phyloP scores from a whole-genome alignment of 78 protist species.

The Dictyostelium purpureum region DNA sequence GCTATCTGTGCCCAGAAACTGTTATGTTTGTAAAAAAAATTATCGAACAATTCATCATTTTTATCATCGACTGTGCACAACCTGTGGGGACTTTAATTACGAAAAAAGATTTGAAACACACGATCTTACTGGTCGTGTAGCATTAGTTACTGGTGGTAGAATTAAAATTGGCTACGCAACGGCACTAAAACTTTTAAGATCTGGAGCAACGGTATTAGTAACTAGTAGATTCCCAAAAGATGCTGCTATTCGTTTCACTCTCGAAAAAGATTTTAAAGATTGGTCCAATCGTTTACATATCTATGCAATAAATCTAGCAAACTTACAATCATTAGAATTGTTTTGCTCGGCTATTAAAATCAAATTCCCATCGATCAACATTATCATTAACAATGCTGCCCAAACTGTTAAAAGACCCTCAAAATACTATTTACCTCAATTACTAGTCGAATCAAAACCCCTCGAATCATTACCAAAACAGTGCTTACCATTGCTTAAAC shows the following conservation, averaged over 20 bases:
- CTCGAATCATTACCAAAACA: not conserved
- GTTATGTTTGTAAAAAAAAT: not conserved
- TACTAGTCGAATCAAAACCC: not conserved
- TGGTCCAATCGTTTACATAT: constrained; percentile 60
- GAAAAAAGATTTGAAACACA: constrained; percentile 11
- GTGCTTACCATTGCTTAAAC: not conserved
- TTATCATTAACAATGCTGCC: constrained; percentile 85
- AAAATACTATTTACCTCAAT: not conserved
- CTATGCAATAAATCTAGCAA: constrained; percentile 58
- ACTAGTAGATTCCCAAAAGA: constrained; percentile 83
- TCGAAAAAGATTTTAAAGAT: not conserved
- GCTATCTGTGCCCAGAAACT: too few species aligned
- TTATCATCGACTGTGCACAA: constrained; percentile 69
- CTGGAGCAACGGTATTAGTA: constrained; percentile 78
- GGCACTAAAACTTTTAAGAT: constrained; percentile 68
- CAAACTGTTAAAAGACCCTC: constrained; percentile 78
- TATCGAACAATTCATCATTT: constrained; percentile 1
- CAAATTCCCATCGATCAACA: constrained; percentile 31
- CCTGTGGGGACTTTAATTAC: constrained; percentile 82
- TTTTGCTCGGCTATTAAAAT: constrained; percentile 4
- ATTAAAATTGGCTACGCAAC: constrained; percentile 78
- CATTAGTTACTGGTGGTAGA: constrained; percentile 84
- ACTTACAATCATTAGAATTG: constrained; percentile 38
- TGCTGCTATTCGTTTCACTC: not conserved
- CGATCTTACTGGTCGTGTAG: constrained; percentile 35